These are phyloP conservation scores for Ogataea paraovalis DNA, from an alignment of 805 yeast species.

Conservation along the genomic window DNA sequence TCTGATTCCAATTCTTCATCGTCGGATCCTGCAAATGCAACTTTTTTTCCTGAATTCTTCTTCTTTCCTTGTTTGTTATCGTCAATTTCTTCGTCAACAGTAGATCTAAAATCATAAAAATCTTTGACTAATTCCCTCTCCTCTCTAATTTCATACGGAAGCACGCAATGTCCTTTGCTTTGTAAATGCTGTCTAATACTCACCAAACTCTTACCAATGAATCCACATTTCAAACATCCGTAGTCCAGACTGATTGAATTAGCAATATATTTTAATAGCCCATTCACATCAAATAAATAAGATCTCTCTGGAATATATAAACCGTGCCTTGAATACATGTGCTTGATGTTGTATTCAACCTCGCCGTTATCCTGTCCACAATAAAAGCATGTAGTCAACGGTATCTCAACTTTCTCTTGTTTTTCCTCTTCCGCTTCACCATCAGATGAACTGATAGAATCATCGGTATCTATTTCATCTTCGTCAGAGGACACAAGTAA, in stretches of 20 bases:
- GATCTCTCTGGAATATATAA: constrained; percentile 81
- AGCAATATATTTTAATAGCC: constrained; percentile 66
- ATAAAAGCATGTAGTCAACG: constrained; percentile 44
- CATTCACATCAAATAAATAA: constrained; percentile 62
- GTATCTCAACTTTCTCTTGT: constrained; percentile 27
- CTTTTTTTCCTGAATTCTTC: constrained; percentile 24
- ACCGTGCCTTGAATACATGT: constrained; percentile 79
- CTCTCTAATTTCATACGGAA: constrained; percentile 80
- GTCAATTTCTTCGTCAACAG: constrained; percentile 1
- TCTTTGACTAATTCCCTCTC: constrained; percentile 67
- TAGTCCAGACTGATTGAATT: constrained; percentile 76
- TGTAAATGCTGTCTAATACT: constrained; percentile 85
- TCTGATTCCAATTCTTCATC: constrained; percentile 22
- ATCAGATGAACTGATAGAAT: constrained; percentile 16
- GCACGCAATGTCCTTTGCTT: constrained; percentile 79
- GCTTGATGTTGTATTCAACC: constrained; percentile 48
- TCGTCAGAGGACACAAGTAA: constrained; percentile 6
- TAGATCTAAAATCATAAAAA: constrained; percentile 67
- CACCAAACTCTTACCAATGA: constrained; percentile 71
- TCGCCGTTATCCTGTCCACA: constrained; percentile 40
- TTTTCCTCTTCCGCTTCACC: constrained; percentile 20
- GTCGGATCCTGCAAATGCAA: constrained; percentile 29
- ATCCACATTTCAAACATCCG: constrained; percentile 76
- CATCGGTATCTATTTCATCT: constrained; percentile 14
- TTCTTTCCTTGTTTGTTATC: not conserved